Conservation (phyloP, 805 yeast genomes). For the Saccharomycopsis capsularis region DNA sequence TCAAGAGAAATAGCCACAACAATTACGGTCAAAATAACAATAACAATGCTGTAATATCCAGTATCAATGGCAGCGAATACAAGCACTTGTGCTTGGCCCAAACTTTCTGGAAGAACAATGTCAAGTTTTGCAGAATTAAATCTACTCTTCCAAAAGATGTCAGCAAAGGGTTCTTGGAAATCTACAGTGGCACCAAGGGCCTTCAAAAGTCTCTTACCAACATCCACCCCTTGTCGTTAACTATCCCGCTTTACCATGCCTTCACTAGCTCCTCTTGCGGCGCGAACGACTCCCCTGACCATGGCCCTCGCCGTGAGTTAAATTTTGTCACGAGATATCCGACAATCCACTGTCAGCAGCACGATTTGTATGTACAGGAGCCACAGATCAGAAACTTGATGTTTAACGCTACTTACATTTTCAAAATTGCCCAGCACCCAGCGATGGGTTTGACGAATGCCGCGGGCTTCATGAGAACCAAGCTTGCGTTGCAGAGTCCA, state of each 20-base stretch:
- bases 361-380: conserved; percentile 74
- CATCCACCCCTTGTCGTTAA: conserved; percentile 62
- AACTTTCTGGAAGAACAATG: conserved; percentile 58
- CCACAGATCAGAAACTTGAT: conserved; percentile 71
- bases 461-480: conserved; percentile 38
- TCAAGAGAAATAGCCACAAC: not conserved
- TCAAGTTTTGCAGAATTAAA: conserved; percentile 68
- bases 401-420: conserved; percentile 53
- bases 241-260: conserved; percentile 53
- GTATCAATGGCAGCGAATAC: conserved; percentile 26
- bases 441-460: conserved; percentile 39
- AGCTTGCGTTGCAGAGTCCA: conserved; percentile 75
- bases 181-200: conserved; percentile 66
- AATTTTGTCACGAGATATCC: conserved; percentile 70
- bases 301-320: conserved; percentile 48
- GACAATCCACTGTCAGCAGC: conserved; percentile 56
- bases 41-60: conserved; percentile 1
- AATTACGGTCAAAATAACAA: not conserved
- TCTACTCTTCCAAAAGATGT: conserved; percentile 70
- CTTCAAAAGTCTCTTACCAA: conserved; percentile 48
- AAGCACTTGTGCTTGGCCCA: conserved; percentile 67
- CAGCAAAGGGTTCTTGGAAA: conserved; percentile 62
- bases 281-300: not conserved
- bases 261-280: not conserved
- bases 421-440: conserved; percentile 58